phyloP scores from a whole-genome alignment of 306 rosid genomes.

The Dryas drummondii region DNA sequence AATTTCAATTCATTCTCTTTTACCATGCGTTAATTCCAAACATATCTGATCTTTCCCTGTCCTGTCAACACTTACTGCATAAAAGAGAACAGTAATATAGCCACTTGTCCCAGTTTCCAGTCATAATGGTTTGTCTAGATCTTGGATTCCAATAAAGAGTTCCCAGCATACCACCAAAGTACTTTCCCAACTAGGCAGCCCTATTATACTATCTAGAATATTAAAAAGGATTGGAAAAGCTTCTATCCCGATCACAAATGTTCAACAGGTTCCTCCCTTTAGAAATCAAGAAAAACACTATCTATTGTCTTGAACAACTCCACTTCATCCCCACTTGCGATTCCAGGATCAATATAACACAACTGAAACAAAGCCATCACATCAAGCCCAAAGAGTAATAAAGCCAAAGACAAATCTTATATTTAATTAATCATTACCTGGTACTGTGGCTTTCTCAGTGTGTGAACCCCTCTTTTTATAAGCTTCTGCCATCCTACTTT shows the following conservation, averaged over 20 bases:
- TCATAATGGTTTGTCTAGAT: too few species aligned
- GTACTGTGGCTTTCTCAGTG: constrained; percentile 71
- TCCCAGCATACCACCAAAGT: too few species aligned
- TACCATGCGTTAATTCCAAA: neutral
- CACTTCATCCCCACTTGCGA: constrained; percentile 55
- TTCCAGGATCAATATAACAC: constrained; percentile 77
- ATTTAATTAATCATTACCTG: constrained; percentile 48
- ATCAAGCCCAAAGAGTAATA: constrained; percentile 21
- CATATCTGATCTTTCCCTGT: neutral
- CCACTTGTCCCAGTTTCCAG: neutral
- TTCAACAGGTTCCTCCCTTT: constrained; percentile 25
- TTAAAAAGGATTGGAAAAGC: neutral
- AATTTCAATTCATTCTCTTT: neutral
- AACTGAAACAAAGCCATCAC: constrained; percentile 50
- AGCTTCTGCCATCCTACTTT: constrained; percentile 69
- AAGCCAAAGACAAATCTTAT: constrained; percentile 10
- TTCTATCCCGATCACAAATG: neutral
- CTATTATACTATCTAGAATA: too few species aligned
- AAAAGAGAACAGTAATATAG: neutral
- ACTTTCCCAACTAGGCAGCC: too few species aligned
- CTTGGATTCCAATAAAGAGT: too few species aligned
- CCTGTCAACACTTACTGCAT: neutral
- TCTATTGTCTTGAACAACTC: constrained; percentile 66
- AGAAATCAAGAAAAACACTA: constrained; percentile 63
- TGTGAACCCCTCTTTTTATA: constrained; percentile 68